Evolutionary conservation across 371 early-diverging fungal species (phyloP), one percentile per base, ranked within the genome.

Genomic region (Syncephalastrum monosporum): DNA sequence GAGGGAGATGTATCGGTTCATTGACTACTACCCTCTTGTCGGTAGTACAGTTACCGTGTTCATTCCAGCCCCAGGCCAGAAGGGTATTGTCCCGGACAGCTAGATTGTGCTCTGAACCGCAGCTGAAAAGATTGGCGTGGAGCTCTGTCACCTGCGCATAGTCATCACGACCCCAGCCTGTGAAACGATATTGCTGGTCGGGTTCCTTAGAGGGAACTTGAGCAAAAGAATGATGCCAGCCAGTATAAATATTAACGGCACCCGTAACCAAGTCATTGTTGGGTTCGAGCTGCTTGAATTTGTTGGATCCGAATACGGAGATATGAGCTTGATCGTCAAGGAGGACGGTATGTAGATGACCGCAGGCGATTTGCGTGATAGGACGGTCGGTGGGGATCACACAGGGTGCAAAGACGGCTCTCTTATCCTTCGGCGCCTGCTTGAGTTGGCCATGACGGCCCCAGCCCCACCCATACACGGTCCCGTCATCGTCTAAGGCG

Each of bases 41-140:
- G 5, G 68, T 53, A 8, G 67, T 86, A 54, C 91, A 92, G 59
- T 94, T 93, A 10, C 94, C 94, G 70, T 95, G 96, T 62, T 95
- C 96, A 63, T 95, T 93, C 96, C 96, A 95, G 4, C 96, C 96
- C 94, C 94, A 95, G 17, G 84, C 71, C 42, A 72, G 61, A 16
- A 81, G 82, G 0, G 80, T 77, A 6, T 66, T 63, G 0, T 59
- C 53, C 0, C 74, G 59, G 25, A 87, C 55, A 0, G 82, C 88
- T 3, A 93, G 52, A 5, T 77, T 75, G 58, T 92, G 92, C 63
- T 94, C 93, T 5, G 93, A 89, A 41, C 93, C 94, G 74, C 91
- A 89, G 2, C 69, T 78, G 44, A 88, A 65, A 5, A 74, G 68
- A 5, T 59, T 38, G 5, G 79, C 68, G 8, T 51, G 53, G 1